A percentile compares a stretch with the other conserved stretches of the same genome.
Conservation (phyloP, 768 basidiomycete genomes). For the Crucibulum laeve region DNA sequence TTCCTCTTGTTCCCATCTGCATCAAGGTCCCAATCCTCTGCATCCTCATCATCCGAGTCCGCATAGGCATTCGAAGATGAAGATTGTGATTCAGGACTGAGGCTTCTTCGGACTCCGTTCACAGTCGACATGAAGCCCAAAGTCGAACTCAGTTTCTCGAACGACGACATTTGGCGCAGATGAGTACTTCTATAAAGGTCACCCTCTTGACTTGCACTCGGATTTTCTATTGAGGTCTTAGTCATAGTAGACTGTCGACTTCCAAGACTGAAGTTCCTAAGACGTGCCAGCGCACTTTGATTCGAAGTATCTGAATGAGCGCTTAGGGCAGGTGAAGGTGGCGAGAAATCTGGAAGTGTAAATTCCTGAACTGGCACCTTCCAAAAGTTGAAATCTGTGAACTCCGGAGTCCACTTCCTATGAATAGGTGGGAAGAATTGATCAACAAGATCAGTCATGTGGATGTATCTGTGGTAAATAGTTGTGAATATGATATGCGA, state of each 20-base stretch:
- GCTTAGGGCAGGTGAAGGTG: constrained; percentile 91
- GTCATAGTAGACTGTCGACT: constrained; percentile 9
- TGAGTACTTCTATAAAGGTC: constrained; percentile 34
- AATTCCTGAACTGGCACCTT: constrained; percentile 75
- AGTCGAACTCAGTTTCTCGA: constrained; percentile 64
- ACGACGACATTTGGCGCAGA: constrained; percentile 70
- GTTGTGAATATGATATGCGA: not conserved
- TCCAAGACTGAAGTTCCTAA: constrained; percentile 76
- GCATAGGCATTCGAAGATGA: constrained; percentile 34
- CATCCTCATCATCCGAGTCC: constrained; percentile 53
- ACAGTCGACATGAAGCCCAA: constrained; percentile 45
- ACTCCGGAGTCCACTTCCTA: constrained; percentile 84
- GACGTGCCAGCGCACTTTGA: constrained; percentile 64
- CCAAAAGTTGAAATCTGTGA: constrained; percentile 98
- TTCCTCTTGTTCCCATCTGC: constrained; percentile 29
- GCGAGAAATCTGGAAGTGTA: constrained; percentile 72
- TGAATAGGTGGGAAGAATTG: constrained; percentile 98
- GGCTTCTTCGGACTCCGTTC: constrained; percentile 34
- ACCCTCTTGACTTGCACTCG: constrained; percentile 7
- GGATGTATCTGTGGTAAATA: constrained; percentile 69
- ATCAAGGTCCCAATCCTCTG: constrained; percentile 36
- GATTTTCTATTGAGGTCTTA: not conserved
- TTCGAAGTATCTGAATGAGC: constrained; percentile 87
- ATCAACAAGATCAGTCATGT: constrained; percentile 99
- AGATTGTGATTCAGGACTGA: constrained; percentile 52